phyloP scores from a whole-genome alignment of 805 yeast genomes.

The Kazachstania kunashirensis region DNA sequence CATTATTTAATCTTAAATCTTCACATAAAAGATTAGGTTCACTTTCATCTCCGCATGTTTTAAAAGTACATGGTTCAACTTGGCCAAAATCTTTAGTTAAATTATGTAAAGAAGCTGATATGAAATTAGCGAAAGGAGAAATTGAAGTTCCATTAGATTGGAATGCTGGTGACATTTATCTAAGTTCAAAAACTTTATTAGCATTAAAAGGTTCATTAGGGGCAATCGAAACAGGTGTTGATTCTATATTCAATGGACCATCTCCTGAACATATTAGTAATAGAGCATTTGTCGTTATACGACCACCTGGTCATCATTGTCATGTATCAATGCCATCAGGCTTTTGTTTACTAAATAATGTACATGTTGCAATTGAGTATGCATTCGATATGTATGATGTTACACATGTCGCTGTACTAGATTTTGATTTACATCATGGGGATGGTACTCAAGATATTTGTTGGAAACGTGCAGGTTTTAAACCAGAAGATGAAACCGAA shows the following conservation, averaged over 20 bases:
- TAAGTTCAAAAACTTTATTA: conserved; percentile 52
- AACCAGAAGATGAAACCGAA: conserved; percentile 26
- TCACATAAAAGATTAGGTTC: conserved; percentile 35
- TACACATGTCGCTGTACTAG: conserved; percentile 73
- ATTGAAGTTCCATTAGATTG: conserved; percentile 73
- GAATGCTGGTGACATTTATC: conserved; percentile 76
- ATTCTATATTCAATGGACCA: conserved; percentile 36
- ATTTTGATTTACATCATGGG: conserved; percentile 81
- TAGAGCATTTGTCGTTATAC: conserved; percentile 54
- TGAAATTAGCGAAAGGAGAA: conserved; percentile 41
- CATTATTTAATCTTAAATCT: conserved; percentile 41
- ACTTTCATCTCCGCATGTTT: conserved; percentile 49
- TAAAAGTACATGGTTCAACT: conserved; percentile 58
- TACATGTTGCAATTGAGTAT: conserved; percentile 71
- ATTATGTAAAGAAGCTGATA: conserved; percentile 50
- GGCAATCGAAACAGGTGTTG: conserved; percentile 63
- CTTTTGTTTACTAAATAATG: conserved; percentile 72
- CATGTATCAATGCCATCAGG: conserved; percentile 81
- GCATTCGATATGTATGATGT: conserved; percentile 53
- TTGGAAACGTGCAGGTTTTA: conserved; percentile 54
- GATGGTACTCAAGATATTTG: conserved; percentile 84
- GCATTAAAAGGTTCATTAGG: conserved; percentile 75
- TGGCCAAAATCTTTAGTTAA: conserved; percentile 57
- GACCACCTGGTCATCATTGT: conserved; percentile 86
- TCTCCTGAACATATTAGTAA: conserved; percentile 29